Percentiles rank a stretch among this genome's conserved stretches.
These are phyloP conservation scores for Jimgerdemannia lactiflua DNA, from an alignment of 192 early-diverging fungal genomes.

Conservation along the genomic window DNA sequence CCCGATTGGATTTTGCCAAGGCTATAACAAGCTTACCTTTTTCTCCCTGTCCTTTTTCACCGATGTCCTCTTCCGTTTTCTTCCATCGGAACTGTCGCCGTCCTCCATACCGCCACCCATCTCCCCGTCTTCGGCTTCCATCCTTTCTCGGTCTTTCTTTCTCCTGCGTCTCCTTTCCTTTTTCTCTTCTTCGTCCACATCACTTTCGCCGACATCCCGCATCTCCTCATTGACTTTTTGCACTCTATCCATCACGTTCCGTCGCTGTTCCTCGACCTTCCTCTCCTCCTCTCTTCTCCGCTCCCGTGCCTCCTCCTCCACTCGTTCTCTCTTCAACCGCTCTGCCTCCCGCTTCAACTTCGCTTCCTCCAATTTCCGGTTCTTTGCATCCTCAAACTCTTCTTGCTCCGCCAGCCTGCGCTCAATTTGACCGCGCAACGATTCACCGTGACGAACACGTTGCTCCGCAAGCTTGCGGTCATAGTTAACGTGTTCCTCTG, in stretches of 20 bases:
- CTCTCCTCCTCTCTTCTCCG: slow-evolving; percentile 42
- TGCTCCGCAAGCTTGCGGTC: slow-evolving; percentile 62
- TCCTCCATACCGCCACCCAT: neutral
- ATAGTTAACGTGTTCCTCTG: slow-evolving; percentile 48
- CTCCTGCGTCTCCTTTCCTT: slow-evolving; percentile 16
- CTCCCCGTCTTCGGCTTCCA: neutral
- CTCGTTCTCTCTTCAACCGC: slow-evolving; percentile 29
- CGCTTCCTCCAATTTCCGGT: slow-evolving; percentile 45
- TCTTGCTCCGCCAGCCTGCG: slow-evolving; percentile 59
- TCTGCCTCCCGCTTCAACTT: slow-evolving; percentile 55
- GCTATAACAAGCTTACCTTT: neutral
- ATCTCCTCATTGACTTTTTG: slow-evolving; percentile 39
- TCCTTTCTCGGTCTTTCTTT: slow-evolving; percentile 5
- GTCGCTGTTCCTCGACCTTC: slow-evolving; percentile 41
- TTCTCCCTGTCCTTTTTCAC: neutral
- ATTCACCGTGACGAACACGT: slow-evolving; percentile 58
- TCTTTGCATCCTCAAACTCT: slow-evolving; percentile 52
- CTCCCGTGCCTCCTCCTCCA: slow-evolving; percentile 26
- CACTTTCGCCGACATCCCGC: slow-evolving; percentile 21
- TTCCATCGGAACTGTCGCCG: neutral
- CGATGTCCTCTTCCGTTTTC: neutral
- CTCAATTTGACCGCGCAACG: slow-evolving; percentile 49
- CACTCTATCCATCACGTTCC: slow-evolving; percentile 33
- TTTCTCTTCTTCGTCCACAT: slow-evolving; percentile 23
- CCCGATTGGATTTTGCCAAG: neutral